phyloP scores from a whole-genome alignment of 345 rosid species.

The Eucalyptus decipiens region DNA sequence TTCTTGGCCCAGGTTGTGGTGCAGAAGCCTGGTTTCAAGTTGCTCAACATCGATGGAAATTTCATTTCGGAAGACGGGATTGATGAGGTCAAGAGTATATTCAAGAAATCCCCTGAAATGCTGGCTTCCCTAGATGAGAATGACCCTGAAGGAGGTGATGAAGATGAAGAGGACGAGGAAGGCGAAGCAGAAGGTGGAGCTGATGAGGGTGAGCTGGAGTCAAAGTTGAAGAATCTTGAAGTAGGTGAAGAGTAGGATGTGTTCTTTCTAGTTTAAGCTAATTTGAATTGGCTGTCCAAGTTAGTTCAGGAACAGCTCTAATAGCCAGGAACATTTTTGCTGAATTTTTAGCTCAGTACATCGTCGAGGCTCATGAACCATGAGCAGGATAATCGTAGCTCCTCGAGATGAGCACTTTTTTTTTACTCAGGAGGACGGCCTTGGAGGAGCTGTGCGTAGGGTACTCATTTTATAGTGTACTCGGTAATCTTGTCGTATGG shows the following conservation, averaged over 20 bases:
- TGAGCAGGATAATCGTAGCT: background rate
- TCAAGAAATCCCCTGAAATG: slow-evolving; percentile 48
- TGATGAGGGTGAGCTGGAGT: slow-evolving; percentile 50
- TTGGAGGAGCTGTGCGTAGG: background rate
- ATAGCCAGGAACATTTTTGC: background rate
- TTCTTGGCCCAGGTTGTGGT: slow-evolving; percentile 48
- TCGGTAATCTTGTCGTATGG: background rate
- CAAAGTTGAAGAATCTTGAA: slow-evolving; percentile 62
- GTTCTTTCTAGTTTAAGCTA: background rate
- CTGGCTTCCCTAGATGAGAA: slow-evolving; percentile 78
- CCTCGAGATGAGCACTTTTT: background rate
- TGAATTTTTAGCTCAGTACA: background rate
- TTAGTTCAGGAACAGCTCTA: background rate
- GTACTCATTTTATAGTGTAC: background rate
- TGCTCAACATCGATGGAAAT: slow-evolving; percentile 65
- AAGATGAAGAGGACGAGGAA: slow-evolving; percentile 32
- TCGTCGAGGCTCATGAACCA: background rate
- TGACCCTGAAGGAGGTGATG: slow-evolving; percentile 71
- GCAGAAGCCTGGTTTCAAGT: slow-evolving; percentile 47
- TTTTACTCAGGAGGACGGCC: background rate
- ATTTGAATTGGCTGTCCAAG: background rate
- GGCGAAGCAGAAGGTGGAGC: slow-evolving; percentile 21
- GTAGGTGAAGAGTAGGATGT: slow-evolving; percentile 5
- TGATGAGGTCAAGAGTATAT: slow-evolving; percentile 64
- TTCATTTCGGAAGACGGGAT: slow-evolving; percentile 78